Evolutionary conservation across 176 grass and related monocot genomes (phyloP).

Genomic region (Oryza longistaminata): DNA sequence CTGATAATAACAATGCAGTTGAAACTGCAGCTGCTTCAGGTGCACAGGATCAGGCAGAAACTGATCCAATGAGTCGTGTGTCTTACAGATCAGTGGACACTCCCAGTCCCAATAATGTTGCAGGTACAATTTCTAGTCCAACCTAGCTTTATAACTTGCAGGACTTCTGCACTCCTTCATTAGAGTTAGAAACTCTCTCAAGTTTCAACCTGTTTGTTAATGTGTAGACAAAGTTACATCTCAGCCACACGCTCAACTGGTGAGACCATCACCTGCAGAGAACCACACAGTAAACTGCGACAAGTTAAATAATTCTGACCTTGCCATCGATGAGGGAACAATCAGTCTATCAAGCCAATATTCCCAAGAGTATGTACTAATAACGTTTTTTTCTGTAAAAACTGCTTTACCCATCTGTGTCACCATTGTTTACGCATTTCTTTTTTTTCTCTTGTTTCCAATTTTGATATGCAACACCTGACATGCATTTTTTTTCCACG

Average conservation of each 20-base stretch:
- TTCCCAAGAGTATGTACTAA: conserved; percentile 68
- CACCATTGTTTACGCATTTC: background rate
- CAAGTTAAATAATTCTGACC: conserved; percentile 55
- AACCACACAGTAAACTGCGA: conserved; percentile 33
- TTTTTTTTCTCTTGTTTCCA: background rate
- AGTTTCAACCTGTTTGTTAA: background rate
- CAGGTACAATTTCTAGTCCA: conserved; percentile 33
- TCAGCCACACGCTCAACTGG: conserved; percentile 32
- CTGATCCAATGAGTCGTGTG: conserved; percentile 32
- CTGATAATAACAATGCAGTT: conserved; percentile 26
- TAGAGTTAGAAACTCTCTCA: background rate
- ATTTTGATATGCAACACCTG: background rate
- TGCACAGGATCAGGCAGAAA: conserved; percentile 29
- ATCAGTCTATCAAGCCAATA: conserved; percentile 81
- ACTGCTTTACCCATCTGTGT: background rate
- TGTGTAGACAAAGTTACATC: conserved; percentile 51
- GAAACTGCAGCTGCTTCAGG: conserved; percentile 36
- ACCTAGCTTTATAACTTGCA: background rate
- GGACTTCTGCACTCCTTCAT: background rate
- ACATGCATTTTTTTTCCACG: background rate
- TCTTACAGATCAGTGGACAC: conserved; percentile 47
- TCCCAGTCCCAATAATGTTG: conserved; percentile 28
- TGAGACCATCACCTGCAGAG: conserved; percentile 40
- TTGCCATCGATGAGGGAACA: conserved; percentile 78
- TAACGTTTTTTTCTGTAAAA: background rate